A percentile compares a stretch with the other conserved stretches of the same genome.
These are phyloP conservation scores for Alternaria dauci DNA, from an alignment of 2,329 filamentous ascomycete species.

Conservation along the genomic window DNA sequence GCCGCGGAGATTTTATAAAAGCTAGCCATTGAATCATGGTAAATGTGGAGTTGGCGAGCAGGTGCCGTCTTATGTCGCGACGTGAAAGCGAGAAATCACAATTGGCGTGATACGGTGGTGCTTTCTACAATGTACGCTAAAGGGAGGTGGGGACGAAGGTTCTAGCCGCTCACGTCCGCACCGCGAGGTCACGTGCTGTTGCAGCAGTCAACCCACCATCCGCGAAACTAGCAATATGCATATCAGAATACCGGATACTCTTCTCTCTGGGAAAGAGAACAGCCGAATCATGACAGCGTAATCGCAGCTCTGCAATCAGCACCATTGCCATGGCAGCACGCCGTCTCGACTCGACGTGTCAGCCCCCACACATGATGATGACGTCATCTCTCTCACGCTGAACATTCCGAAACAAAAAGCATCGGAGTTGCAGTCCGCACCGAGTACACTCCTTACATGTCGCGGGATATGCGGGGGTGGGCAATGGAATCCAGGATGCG, in stretches of 20 bases:
- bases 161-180: neutral
- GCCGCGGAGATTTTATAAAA: neutral
- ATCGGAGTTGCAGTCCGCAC: neutral
- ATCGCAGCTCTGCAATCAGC: neutral
- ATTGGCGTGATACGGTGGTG: neutral
- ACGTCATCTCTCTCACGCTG: neutral
- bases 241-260: neutral
- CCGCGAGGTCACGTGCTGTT: neutral
- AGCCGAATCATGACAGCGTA: neutral
- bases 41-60: neutral
- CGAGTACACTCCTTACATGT: neutral
- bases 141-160: too few species aligned
- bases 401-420: neutral
- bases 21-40: neutral
- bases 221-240: neutral
- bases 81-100: neutral
- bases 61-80: neutral
- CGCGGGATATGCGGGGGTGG: slow-evolving; percentile 11
- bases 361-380: neutral
- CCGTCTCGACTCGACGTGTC: too few species aligned
- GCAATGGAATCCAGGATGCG: slow-evolving; percentile 1
- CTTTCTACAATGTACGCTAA: neutral
- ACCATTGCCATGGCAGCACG: neutral
- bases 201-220: neutral
- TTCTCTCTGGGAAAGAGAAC: neutral